Evolutionary conservation across 768 basidiomycete genomes (phyloP), one percentile per base, ranked within the genome.

Genomic region (Daedaleopsis nitida): DNA sequence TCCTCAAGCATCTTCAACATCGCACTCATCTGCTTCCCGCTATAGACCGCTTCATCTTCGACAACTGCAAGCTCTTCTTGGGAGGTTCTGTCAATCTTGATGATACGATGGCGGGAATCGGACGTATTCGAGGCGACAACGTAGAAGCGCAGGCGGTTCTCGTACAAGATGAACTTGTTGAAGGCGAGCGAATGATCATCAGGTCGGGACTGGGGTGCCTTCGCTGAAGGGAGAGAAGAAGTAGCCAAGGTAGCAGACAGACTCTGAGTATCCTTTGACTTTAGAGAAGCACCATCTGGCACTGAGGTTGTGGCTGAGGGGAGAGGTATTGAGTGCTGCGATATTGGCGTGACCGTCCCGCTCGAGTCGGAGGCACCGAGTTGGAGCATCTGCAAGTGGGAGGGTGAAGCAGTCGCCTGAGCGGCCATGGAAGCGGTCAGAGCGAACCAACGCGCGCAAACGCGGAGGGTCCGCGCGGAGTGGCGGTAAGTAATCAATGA

Each of bases 1-100:
- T 97, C 94, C 62, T 96, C 94, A 10, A 98, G 81, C 93, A 96
- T 97, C 76, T 91, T 92, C 65, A 98, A 79, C 80, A 98, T 86
- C 37, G 87, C 86, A 53, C 85, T 91, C 86, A 97, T 92, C 75
- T 98, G 90, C 71, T 87, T 89, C 24, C 89, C 88, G 52, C 84
- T 91, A 74, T 99, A 99, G 23, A 92, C 85, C 0, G 87, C 87
- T 43, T 92, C 86, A 72, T 98, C 97, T 67, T 98, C 94, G 24
- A 94, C 81, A 3, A 97, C 85, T 24, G 77, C 76, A 12, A 97
- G 80, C 62, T 90, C 87, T 34, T 86, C 84, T 58, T 87, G 88
- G 0, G 85, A 82, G 1, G 91, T 94, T 43, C 96, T 81, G 74
- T 99, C 95, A 55, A 99, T 88, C 78, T 95, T 97, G 70, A 98